Conservation (phyloP, 495 filamentous ascomycete species). For the Penicillium canescens region DNA sequence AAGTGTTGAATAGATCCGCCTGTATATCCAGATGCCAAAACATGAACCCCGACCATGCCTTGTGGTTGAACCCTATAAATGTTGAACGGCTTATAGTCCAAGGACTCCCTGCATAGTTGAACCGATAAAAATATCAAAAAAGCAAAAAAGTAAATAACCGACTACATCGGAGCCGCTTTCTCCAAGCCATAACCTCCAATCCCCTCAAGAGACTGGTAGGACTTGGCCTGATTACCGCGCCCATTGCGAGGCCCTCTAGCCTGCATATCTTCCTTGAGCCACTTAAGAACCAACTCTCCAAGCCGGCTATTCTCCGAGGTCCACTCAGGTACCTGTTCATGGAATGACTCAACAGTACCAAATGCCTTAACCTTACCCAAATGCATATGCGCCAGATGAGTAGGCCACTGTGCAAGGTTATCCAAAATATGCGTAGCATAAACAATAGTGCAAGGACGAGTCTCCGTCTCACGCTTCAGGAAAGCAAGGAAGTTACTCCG, state of each 20-base stretch:
- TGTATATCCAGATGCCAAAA: constrained; percentile 22
- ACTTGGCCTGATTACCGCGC: constrained; percentile 63
- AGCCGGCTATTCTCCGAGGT: constrained; percentile 66
- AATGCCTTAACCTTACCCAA: constrained; percentile 81
- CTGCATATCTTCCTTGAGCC: constrained; percentile 81
- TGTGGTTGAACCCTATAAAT: constrained; percentile 31
- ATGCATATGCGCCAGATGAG: constrained; percentile 93
- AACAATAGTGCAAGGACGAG: constrained; percentile 81
- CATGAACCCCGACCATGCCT: constrained; percentile 26
- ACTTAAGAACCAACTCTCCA: constrained; percentile 81
- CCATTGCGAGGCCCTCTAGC: constrained; percentile 76
- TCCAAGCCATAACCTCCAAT: constrained; percentile 83
- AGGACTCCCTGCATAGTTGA: constrained; percentile 6
- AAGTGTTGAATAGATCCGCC: constrained; percentile 34
- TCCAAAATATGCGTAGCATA: constrained; percentile 98
- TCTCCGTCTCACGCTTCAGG: constrained; percentile 82
- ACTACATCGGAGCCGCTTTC: constrained; percentile 39
- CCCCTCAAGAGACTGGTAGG: constrained; percentile 64
- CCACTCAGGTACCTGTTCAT: constrained; percentile 39
- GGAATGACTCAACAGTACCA: constrained; percentile 65
- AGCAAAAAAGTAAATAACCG: background rate
- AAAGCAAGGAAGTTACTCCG: constrained; percentile 84
- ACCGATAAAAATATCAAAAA: constrained; percentile 8
- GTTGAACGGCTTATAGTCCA: constrained; percentile 33
- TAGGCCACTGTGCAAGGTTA: constrained; percentile 89